These are phyloP conservation scores for Dispira simplex DNA, from an alignment of 192 early-diverging fungal species.

Conservation along the genomic window DNA sequence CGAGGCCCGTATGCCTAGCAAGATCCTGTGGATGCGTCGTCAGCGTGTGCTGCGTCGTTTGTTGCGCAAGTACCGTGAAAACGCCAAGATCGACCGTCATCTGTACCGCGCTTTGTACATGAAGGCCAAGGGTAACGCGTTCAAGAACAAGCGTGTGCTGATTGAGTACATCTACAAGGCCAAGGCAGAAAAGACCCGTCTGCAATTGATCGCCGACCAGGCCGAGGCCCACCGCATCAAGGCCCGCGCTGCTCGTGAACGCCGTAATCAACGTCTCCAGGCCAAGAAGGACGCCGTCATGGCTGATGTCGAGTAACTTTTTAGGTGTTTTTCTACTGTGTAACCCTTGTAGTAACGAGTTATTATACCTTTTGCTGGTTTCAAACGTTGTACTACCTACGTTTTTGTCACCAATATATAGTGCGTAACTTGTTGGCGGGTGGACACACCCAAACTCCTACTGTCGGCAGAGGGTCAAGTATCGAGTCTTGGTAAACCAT, in stretches of 20 bases:
- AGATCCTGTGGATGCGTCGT: constrained; percentile 95
- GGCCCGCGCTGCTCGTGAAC: constrained; percentile 89
- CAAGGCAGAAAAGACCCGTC: constrained; percentile 95
- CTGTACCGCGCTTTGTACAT: constrained; percentile 96
- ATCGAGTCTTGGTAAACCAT: no score
- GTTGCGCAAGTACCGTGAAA: constrained; percentile 93
- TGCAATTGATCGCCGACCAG: constrained; percentile 86
- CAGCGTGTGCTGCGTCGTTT: constrained; percentile 91
- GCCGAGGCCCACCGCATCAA: constrained; percentile 94
- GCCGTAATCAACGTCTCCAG: constrained; percentile 68
- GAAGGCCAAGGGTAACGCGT: constrained; percentile 99
- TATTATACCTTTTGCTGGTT: no score
- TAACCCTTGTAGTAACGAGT: no score
- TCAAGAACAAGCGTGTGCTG: constrained; percentile 99
- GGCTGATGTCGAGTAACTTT: no score
- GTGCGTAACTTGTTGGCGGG: no score
- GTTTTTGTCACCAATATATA: no score
- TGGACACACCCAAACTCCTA: no score
- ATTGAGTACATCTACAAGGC: constrained; percentile 99
- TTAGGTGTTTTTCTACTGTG: no score
- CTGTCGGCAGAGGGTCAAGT: no score
- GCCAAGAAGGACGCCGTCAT: constrained; percentile 65
- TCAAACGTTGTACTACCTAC: no score
- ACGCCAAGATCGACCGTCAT: constrained; percentile 96
- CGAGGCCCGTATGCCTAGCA: constrained; percentile 94